These are phyloP conservation scores for Phytophthora idaei DNA, from an alignment of 352 stramenopile species.

Conservation along the genomic window DNA sequence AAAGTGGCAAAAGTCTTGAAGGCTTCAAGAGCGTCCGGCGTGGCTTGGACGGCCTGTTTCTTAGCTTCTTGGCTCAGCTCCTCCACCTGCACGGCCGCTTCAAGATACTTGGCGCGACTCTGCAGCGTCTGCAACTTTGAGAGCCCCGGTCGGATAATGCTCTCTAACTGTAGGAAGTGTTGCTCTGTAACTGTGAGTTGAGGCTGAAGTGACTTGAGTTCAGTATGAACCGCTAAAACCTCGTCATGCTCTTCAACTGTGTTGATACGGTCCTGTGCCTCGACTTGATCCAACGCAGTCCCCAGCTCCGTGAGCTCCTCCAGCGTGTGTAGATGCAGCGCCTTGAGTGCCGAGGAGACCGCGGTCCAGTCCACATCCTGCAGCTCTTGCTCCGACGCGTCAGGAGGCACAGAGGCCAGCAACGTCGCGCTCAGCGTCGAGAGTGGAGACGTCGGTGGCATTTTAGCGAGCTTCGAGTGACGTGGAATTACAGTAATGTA, in stretches of 20 bases:
- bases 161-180: slow-evolving; percentile 57
- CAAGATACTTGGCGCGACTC: slow-evolving; percentile 50
- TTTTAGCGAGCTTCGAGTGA: neutral
- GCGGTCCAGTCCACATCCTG: slow-evolving; percentile 28
- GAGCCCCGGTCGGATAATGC: slow-evolving; percentile 41
- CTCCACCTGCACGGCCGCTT: slow-evolving; percentile 59
- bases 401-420: slow-evolving; percentile 12
- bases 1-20: slow-evolving; percentile 50
- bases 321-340: slow-evolving; percentile 21
- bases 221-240: slow-evolving; percentile 14
- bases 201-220: slow-evolving; percentile 29
- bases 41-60: slow-evolving; percentile 44
- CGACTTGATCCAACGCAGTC: slow-evolving; percentile 17
- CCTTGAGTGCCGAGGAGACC: slow-evolving; percentile 21
- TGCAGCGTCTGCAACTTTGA: slow-evolving; percentile 43
- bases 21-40: slow-evolving; percentile 44
- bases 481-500: neutral
- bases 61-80: slow-evolving; percentile 52
- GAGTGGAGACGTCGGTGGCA: slow-evolving; percentile 13
- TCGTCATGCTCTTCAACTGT: slow-evolving; percentile 27
- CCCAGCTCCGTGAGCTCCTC: slow-evolving; percentile 27
- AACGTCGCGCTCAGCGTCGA: slow-evolving; percentile 28
- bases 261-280: neutral
- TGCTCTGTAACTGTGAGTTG: slow-evolving; percentile 36
- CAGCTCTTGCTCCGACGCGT: slow-evolving; percentile 20